A percentile compares a stretch with the other conserved stretches of the same genome.
These are phyloP conservation scores for Talaromyces adpressus DNA, from an alignment of 495 filamentous ascomycete genomes.

Conservation along the genomic window DNA sequence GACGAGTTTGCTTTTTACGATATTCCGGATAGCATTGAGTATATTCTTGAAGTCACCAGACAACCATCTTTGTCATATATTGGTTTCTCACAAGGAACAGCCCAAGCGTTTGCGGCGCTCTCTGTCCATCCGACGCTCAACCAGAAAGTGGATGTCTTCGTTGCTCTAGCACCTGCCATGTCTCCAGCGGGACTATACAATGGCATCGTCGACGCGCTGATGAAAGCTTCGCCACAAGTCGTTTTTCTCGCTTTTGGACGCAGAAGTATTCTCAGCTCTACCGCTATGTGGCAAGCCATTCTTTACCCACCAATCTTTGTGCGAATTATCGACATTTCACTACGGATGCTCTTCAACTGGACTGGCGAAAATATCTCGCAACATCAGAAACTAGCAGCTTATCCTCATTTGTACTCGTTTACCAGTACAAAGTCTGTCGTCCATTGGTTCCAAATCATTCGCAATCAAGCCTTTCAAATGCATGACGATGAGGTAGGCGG, in stretches of 20 bases:
- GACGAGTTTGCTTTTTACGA: constrained; percentile 98
- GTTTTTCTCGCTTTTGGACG: constrained; percentile 94
- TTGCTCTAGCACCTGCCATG: constrained; percentile 97
- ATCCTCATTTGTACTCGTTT: constrained; percentile 92
- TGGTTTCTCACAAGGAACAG: constrained; percentile 94
- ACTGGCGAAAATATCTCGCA: constrained; percentile 74
- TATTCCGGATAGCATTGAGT: constrained; percentile 88
- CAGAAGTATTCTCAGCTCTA: constrained; percentile 82
- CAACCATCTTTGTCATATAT: constrained; percentile 89
- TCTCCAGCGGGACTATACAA: constrained; percentile 85
- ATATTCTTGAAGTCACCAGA: constrained; percentile 77
- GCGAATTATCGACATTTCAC: constrained; percentile 74
- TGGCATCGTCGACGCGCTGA: constrained; percentile 80
- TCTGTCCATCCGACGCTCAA: constrained; percentile 90
- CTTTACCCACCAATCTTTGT: constrained; percentile 93
- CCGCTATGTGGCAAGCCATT: constrained; percentile 95
- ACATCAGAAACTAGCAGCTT: constrained; percentile 92
- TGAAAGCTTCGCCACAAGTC: constrained; percentile 90
- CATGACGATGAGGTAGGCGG: constrained; percentile 88
- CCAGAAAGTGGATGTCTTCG: constrained; percentile 90
- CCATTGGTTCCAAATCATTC: constrained; percentile 99
- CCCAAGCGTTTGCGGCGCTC: constrained; percentile 93
- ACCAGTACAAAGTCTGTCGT: constrained; percentile 94
- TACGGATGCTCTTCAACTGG: constrained; percentile 86
- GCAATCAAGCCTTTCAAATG: constrained; percentile 93